Evolutionary conservation across 2,329 filamentous ascomycete species (phyloP).

Genomic region (Hypoxylon rubiginosum): DNA sequence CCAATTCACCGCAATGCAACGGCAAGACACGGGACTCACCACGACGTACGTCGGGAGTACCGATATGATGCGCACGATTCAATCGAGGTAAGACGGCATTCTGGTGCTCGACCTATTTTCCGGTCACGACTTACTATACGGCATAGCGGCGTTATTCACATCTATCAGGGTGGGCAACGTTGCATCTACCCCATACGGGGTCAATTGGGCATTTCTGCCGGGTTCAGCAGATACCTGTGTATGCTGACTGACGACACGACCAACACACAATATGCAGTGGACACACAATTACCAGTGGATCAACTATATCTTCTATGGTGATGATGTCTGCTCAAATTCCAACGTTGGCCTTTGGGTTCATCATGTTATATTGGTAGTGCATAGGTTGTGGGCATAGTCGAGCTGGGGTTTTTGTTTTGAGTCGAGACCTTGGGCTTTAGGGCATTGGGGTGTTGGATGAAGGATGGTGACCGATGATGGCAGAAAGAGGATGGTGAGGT

Average conservation of each 20-base stretch:
- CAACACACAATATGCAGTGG: conserved; percentile 21
- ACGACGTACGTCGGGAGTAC: conserved; percentile 20
- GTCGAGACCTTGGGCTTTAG: conserved; percentile 8
- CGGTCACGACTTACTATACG: conserved; percentile 26
- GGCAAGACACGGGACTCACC: conserved; percentile 36
- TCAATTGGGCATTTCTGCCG: conserved; percentile 33
- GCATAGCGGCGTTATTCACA: conserved; percentile 13
- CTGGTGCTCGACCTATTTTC: conserved; percentile 15
- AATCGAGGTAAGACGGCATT: conserved; percentile 30
- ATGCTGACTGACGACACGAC: conserved; percentile 25
- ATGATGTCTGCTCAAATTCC: conserved; percentile 21
- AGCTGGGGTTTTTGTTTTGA: conserved; percentile 14
- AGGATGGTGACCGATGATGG: conserved; percentile 24
- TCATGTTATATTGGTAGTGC: conserved; percentile 13
- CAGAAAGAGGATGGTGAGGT: conserved; percentile 25
- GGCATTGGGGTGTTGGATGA: conserved; percentile 16
- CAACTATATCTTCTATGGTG: conserved; percentile 3
- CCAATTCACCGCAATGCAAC: conserved; percentile 40
- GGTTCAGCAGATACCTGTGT: conserved; percentile 16
- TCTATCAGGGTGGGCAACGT: conserved; percentile 21
- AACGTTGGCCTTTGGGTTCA: conserved; percentile 5
- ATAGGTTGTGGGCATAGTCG: conserved; percentile 8
- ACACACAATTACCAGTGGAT: conserved; percentile 15
- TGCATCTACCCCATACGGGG: conserved; percentile 26
- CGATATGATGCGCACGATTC: conserved; percentile 33